Evolutionary conservation across 2,329 filamentous ascomycete genomes (phyloP), one percentile per base, ranked within the genome.

Genomic region (Xylariaceae sp.): DNA sequence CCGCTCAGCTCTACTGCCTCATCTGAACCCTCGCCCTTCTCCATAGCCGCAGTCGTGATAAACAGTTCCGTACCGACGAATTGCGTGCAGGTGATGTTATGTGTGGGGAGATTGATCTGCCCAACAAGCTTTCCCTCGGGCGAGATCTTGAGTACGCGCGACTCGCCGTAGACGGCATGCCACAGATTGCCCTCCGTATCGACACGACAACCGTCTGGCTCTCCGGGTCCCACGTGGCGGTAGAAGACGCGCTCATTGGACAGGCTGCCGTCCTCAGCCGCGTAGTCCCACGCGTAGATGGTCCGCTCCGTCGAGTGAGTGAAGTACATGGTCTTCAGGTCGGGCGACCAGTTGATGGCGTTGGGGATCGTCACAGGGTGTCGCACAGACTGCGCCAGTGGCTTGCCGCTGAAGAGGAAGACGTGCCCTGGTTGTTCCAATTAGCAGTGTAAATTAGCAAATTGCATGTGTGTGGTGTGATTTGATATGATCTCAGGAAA

Each of bases 151-250:
- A 96, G 76, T 23, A 96, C 89, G 61, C 85, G 83, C 60, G 83
- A 79, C 63, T 88, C 89, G 56, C 91, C 91, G 71, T 90, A 94
- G n/a, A 94, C 80, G 6, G 90, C 89, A 62, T 89, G 87, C 92
- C 93, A 97, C 68, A 96, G 80, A 76, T 88, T 88, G n/a, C 91
- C 92, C 57, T 95, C 85, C 49, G 81, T 82, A 70, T 97, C 92
- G 68, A 95, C 83, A 63, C 88, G 87, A 75, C 93, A 92, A 1
- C 92, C 92, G 73, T 97, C 92, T 0, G 91, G 91, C 63, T 85
- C 83, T 52, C 87, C 87, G 30, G 81, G 73, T 1, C 82, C 82
- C 3, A 82, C 79, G 70, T 92, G 85, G 58, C 81, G 77, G 76
- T 92, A 93, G 75, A 92, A 91, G 44, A 87, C 77, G 57, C 88